Percentiles rank a stretch among this genome's conserved stretches.
phyloP scores from a whole-genome alignment of 2,329 filamentous ascomycete genomes.

The Nigrospora oryzae region DNA sequence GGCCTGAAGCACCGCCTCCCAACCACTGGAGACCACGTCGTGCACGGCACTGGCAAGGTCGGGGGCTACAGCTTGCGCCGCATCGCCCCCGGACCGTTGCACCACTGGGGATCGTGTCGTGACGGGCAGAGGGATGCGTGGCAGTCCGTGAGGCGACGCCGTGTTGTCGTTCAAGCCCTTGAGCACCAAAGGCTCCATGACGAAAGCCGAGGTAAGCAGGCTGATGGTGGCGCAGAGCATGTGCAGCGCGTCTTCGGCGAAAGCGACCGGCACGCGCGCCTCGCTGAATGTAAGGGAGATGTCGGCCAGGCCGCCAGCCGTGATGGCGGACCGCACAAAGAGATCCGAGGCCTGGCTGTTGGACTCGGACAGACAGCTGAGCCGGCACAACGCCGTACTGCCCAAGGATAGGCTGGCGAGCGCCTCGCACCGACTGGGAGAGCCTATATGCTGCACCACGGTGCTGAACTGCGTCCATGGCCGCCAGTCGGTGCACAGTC shows the following conservation, averaged over 20 bases:
- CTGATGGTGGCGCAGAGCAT: conserved; percentile 36
- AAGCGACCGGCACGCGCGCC: conserved; percentile 28
- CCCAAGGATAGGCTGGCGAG: conserved; percentile 14
- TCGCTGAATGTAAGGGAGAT: conserved; percentile 38
- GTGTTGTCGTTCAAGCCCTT: conserved; percentile 30
- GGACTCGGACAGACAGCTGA: conserved; percentile 28
- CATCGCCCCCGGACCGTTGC: conserved; percentile 1
- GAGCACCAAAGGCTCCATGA: conserved; percentile 36
- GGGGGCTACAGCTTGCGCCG: conserved; percentile 22
- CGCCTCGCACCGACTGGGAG: not conserved
- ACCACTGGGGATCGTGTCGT: conserved; percentile 12
- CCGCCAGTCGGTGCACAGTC: conserved; percentile 45
- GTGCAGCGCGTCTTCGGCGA: conserved; percentile 35
- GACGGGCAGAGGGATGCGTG: conserved; percentile 31
- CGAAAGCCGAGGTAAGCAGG: conserved; percentile 35
- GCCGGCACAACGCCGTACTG: conserved; percentile 34
- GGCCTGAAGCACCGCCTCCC: conserved; percentile 34
- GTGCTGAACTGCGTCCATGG: conserved; percentile 46
- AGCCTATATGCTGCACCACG: conserved; percentile 40
- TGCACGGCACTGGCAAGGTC: conserved; percentile 32
- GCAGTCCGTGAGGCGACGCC: conserved; percentile 11
- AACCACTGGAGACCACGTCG: conserved; percentile 30
- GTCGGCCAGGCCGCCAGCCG: conserved; percentile 25
- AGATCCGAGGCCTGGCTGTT: conserved; percentile 35
- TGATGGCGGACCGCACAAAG: conserved; percentile 31